phyloP scores from a whole-genome alignment of 176 grass and related monocot species.

The Thalia dealbata region DNA sequence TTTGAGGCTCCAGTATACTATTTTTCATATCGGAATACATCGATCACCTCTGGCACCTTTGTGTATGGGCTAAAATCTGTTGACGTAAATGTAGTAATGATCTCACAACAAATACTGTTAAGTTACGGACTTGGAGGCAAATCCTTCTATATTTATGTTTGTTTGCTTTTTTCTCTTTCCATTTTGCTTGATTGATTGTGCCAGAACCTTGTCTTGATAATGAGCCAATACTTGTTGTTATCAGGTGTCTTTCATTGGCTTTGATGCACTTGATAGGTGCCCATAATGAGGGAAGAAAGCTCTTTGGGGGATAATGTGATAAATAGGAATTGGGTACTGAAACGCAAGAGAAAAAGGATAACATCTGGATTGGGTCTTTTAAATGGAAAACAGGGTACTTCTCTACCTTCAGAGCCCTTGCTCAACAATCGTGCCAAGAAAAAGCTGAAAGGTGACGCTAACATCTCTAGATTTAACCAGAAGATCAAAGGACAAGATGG shows the following conservation, averaged over 20 bases:
- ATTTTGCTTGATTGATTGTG: neutral
- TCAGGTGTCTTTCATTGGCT: neutral
- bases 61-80: too few species aligned
- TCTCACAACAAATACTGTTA: too few species aligned
- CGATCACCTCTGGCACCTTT: too few species aligned
- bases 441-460: constrained; percentile 44
- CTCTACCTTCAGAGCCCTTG: constrained; percentile 35
- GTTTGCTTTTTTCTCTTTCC: neutral
- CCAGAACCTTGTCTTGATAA: neutral
- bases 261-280: constrained; percentile 11
- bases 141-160: neutral
- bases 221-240: neutral
- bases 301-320: constrained; percentile 55
- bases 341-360: constrained; percentile 77
- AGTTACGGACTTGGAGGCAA: too few species aligned
- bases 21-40: too few species aligned
- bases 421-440: constrained; percentile 39
- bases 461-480: constrained; percentile 31
- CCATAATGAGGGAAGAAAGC: constrained; percentile 66
- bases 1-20: too few species aligned
- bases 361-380: constrained; percentile 46
- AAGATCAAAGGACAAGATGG: constrained; percentile 89
- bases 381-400: constrained; percentile 45
- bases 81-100: too few species aligned
- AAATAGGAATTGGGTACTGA: constrained; percentile 58